These are phyloP conservation scores for Aspergillus ellipticus DNA, from an alignment of 495 filamentous ascomycete genomes.

Conservation along the genomic window DNA sequence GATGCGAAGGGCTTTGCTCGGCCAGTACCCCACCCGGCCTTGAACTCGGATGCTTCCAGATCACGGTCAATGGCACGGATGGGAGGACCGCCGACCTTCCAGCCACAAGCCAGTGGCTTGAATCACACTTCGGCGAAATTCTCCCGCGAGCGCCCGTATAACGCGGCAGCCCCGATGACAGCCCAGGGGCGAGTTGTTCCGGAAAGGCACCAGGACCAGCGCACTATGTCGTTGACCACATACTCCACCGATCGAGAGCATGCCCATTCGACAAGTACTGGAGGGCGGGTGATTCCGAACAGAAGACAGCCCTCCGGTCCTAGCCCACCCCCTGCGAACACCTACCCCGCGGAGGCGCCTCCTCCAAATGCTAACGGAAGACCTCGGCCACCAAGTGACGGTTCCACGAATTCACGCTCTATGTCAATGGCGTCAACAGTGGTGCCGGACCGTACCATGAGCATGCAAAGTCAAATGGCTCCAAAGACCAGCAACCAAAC, in stretches of 20 bases:
- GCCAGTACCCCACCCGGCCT: conserved; percentile 57
- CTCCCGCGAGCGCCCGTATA: conserved; percentile 74
- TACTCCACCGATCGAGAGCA: conserved; percentile 76
- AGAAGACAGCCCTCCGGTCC: conserved; percentile 56
- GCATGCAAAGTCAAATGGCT: conserved; percentile 39
- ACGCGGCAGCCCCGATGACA: conserved; percentile 61
- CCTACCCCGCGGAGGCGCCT: conserved; percentile 25
- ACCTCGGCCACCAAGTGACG: conserved; percentile 41
- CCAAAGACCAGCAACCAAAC: conserved; percentile 28
- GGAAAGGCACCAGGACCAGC: conserved; percentile 77
- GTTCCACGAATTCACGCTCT: conserved; percentile 48
- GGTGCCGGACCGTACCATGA: conserved; percentile 49
- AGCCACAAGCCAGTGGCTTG: conserved; percentile 61
- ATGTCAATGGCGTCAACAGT: conserved; percentile 92
- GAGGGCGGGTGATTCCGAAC: conserved; percentile 71
- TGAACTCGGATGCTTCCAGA: conserved; percentile 80
- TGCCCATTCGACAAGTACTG: conserved; percentile 78
- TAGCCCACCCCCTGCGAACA: conserved; percentile 19
- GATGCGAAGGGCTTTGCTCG: conserved; percentile 48
- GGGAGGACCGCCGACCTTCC: conserved; percentile 62
- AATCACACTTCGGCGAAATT: conserved; percentile 64
- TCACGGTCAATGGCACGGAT: conserved; percentile 86
- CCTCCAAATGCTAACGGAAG: conserved; percentile 24
- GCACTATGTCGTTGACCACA: conserved; percentile 92
- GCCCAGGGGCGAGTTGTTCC: conserved; percentile 89